Percentiles rank a stretch among this genome's conserved stretches.
Evolutionary conservation across 306 rosid species (phyloP).

Genomic region (Arachis hypogaea): DNA sequence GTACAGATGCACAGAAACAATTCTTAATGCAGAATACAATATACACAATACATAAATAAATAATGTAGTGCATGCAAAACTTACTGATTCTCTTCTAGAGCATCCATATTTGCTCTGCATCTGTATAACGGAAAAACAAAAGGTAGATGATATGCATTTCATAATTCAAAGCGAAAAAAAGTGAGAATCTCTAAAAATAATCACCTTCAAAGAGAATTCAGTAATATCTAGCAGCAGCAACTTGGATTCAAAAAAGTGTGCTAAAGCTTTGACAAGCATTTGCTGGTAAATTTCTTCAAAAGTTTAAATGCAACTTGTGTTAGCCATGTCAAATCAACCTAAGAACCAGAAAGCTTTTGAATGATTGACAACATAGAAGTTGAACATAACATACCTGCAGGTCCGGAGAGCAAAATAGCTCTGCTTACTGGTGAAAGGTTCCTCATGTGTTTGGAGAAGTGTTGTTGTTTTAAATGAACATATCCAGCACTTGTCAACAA

Average conservation of each 20-base stretch:
- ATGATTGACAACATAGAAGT: constrained; percentile 3
- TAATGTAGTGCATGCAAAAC: constrained; percentile 31
- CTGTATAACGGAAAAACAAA: constrained; percentile 53
- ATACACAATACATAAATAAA: constrained; percentile 4
- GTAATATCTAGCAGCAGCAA: constrained; percentile 71
- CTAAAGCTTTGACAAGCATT: constrained; percentile 72
- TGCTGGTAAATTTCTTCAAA: constrained; percentile 69
- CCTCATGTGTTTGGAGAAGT: constrained; percentile 66
- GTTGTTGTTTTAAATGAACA: constrained; percentile 64
- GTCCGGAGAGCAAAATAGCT: constrained; percentile 78
- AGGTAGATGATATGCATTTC: constrained; percentile 32
- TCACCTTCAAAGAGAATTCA: constrained; percentile 73
- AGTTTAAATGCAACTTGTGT: constrained; percentile 7
- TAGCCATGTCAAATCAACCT: neutral
- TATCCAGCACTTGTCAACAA: constrained; percentile 70
- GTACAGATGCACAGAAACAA: constrained; percentile 11
- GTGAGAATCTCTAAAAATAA: constrained; percentile 14
- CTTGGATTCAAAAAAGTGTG: constrained; percentile 63
- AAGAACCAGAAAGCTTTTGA: neutral
- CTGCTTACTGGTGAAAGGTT: constrained; percentile 74
- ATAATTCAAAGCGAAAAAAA: constrained; percentile 22
- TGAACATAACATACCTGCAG: constrained; percentile 53
- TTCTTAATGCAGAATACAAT: constrained; percentile 8
- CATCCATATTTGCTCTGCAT: constrained; percentile 82
- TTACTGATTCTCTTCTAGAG: constrained; percentile 70